Percentiles rank a stretch among this genome's conserved stretches.
These are phyloP conservation scores for Aspergillus cejpii DNA, from an alignment of 2,329 filamentous ascomycete genomes.

Conservation along the genomic window DNA sequence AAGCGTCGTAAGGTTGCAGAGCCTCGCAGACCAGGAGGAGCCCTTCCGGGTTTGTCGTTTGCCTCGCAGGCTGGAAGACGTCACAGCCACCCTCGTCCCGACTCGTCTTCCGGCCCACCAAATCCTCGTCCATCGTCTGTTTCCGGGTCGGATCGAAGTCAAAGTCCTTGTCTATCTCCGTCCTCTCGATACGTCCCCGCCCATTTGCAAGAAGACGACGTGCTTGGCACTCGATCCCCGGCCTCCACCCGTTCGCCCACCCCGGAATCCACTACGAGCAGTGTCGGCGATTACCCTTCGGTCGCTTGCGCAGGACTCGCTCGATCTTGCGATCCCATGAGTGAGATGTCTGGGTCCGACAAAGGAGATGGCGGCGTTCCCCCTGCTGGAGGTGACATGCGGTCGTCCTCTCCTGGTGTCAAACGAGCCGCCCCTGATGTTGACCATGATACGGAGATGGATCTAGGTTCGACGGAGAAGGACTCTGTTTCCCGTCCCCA, in stretches of 20 bases:
- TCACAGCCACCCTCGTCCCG: slow-evolving; percentile 26
- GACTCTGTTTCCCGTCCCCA: slow-evolving; percentile 21
- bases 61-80: slow-evolving; percentile 32
- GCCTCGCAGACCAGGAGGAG: slow-evolving; percentile 36
- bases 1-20: slow-evolving; percentile 46
- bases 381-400: slow-evolving; percentile 20
- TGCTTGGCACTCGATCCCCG: slow-evolving; percentile 32
- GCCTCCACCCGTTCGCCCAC: slow-evolving; percentile 33
- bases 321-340: slow-evolving; percentile 41
- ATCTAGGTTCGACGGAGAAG: slow-evolving; percentile 13
- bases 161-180: slow-evolving; percentile 26
- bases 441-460: slow-evolving; percentile 23
- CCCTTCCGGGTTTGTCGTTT: slow-evolving; percentile 24
- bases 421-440: slow-evolving; percentile 34
- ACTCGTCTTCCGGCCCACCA: slow-evolving; percentile 20
- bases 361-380: slow-evolving; percentile 20
- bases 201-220: slow-evolving; percentile 51
- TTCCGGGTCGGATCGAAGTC: slow-evolving; percentile 22
- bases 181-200: slow-evolving; percentile 48
- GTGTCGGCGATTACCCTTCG: slow-evolving; percentile 41
- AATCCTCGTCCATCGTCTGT: slow-evolving; percentile 18
- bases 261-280: slow-evolving; percentile 24
- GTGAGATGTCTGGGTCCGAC: slow-evolving; percentile 41
- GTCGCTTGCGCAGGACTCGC: slow-evolving; percentile 49
- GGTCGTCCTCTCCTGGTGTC: slow-evolving; percentile 31